Percentiles rank a stretch among this genome's conserved stretches.
These are phyloP conservation scores for Cutaneotrichosporon spelunceum DNA, from an alignment of 1,284 basidiomycete species.

Conservation along the genomic window DNA sequence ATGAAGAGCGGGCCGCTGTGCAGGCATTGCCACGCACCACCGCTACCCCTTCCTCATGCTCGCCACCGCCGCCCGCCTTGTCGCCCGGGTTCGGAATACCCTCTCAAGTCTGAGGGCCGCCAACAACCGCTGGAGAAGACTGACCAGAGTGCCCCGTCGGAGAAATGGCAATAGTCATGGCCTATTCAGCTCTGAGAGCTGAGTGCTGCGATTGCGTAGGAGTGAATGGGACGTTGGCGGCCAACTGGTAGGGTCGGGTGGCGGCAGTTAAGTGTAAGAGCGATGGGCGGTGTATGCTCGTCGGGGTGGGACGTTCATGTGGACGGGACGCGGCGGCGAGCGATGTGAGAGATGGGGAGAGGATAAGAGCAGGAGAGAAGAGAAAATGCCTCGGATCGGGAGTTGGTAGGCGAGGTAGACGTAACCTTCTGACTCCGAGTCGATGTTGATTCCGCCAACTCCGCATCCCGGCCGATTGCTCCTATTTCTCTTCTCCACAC, in stretches of 20 bases:
- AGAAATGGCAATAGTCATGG: constrained; percentile 19
- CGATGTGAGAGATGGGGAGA: background rate
- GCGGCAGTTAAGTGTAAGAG: background rate
- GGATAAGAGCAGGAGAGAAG: background rate
- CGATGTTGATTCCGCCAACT: background rate
- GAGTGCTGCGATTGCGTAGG: background rate
- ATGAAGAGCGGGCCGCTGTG: background rate
- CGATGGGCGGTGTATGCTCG: background rate
- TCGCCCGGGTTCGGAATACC: constrained; percentile 1
- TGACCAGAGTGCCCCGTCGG: constrained; percentile 14
- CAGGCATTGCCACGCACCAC: background rate
- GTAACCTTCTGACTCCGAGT: background rate
- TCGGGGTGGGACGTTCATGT: background rate
- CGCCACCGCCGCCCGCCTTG: background rate
- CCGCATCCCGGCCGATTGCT: too few relatives aligned
- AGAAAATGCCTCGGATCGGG: background rate
- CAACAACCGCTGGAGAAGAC: background rate
- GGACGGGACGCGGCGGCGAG: background rate
- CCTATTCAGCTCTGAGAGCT: background rate
- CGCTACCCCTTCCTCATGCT: too few relatives aligned
- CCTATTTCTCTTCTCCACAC: too few relatives aligned
- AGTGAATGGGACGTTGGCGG: background rate
- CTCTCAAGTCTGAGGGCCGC: background rate
- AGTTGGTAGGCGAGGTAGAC: background rate
- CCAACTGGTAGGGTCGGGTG: background rate